Base-by-base conservation (phyloP, 371 early-diverging fungal genomes). In the Synchytrium microbalum region DNA sequence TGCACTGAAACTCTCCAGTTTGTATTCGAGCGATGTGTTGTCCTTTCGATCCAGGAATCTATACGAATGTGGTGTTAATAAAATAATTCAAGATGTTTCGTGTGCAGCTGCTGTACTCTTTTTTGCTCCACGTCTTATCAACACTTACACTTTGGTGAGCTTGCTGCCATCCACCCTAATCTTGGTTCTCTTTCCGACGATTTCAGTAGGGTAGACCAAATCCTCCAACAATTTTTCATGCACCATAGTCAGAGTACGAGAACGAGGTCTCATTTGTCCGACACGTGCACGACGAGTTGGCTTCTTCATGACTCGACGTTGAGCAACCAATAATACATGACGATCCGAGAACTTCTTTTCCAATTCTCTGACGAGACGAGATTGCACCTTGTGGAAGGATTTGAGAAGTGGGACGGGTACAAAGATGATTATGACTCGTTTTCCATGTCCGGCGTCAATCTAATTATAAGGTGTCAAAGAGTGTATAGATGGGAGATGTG, bases 281-380 rank as follows among this genome's bases (percentile, higher is more conserved):
- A 84, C 85, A 75, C 91, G 89, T 69, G 87, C 81, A 68, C 84
- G 84, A 76, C 92, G 92, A 71, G 86, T 83, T 64, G 94, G 95
- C 85, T 90, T 91, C 74, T 87, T 81, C 76, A 96, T 79, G 80
- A 96, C 93, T 75, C 94, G 92, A 73, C 98, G 92, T 80, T 93
- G 90, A 68, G 95, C 96, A 77, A 96, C 82, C 67, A 97, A 85
- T 72, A 97, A 85, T 66, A 96, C 90, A 80, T 96, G 96, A 70
- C 95, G 90, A 82, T 96, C 97, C 70, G 93, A 91, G 90, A 96
- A 95, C 91, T 97, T 97, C 94, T 97, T 97, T 86, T 97, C 98
- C 67, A 97, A 86, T 84, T 97, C 98, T 75, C 96, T 93, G 70
- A 95, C 92, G 61, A 97, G 86, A 65, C 93, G 86, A 75, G 84